Conservation (phyloP, 2,329 filamentous ascomycete species). For the Colletotrichum spinosum region DNA sequence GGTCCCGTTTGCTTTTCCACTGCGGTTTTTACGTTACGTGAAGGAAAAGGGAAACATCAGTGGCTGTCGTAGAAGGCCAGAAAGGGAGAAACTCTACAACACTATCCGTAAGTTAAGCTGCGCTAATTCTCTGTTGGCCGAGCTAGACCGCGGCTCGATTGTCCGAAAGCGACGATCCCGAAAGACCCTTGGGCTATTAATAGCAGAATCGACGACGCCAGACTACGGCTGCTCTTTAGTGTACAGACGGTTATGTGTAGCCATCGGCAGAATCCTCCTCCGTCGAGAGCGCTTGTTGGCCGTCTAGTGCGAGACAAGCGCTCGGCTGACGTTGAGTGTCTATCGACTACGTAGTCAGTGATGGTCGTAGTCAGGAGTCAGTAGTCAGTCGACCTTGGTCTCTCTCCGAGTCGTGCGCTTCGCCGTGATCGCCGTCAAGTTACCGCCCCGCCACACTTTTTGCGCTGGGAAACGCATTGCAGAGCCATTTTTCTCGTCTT, state of each 20-base stretch:
- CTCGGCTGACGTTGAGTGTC: slow-evolving; percentile 24
- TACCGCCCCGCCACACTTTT: background rate
- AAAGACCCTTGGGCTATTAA: slow-evolving; percentile 26
- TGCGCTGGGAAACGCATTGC: background rate
- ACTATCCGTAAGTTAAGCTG: background rate
- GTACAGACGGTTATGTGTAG: background rate
- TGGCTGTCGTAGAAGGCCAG: background rate
- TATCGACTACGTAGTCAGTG: background rate
- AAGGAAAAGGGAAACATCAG: background rate
- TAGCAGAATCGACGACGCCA: slow-evolving; percentile 3
- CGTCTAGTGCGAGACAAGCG: background rate
- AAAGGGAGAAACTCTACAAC: no score
- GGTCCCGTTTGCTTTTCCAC: background rate
- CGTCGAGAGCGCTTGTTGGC: background rate
- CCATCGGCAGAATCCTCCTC: background rate
- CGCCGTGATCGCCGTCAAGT: slow-evolving; percentile 14
- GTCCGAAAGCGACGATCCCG: slow-evolving; percentile 3
- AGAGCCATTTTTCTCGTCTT: background rate
- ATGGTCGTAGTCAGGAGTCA: no score
- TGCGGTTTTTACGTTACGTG: background rate
- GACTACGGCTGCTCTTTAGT: background rate
- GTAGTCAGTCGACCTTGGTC: no score
- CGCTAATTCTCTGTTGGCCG: background rate
- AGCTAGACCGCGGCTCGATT: slow-evolving; percentile 1
- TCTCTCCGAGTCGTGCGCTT: slow-evolving; percentile 9